Base-by-base conservation (phyloP, 1,284 basidiomycete genomes). In the Gomphus bonarii region DNA sequence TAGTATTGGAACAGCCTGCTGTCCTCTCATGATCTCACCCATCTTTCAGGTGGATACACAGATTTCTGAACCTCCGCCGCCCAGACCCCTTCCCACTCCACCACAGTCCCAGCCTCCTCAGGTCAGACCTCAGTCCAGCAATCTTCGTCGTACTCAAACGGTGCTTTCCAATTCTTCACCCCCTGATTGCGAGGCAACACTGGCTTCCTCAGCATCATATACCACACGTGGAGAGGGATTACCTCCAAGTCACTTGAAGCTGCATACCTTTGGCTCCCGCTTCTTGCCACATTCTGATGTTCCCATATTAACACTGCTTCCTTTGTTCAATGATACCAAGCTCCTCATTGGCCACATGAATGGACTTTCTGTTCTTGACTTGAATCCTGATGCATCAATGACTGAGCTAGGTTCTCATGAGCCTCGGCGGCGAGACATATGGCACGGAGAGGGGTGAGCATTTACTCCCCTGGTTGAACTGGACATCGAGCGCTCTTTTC, bases 191-290 rank as follows among this genome's bases (percentile, higher is more conserved):
- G 65, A 73, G 63, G 57, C 72, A 10, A 65, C 66, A 20, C 62
- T 67, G 16, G 66, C 65, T 20, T 69, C 70, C 54, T 69, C 75
- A 18, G 16, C 33, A 20, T 76, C 79, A 1, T 74, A 50, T 40
- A 50, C 53, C 16, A 57, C 78, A 56, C 68, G 76, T 30, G 78
- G 76, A 57, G 75, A 82, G 61, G 65, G 67, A 14, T 67, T 85
- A 12, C 66, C 68, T 14, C 84, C 85, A 0, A 80, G 78, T 1
- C 85, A 82, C 64, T 69, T 88, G 25, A 77, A 77, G 63, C 67
- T 89, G 53, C 82, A 82, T 63, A 78, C 86, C 49, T 89, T 91
- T 66, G 88, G 88, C 28, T 90, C 88, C 12, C 79, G 87, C 18
- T 91, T 91, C 66, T 72, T 91, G 38, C 87, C 88, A n/a, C 88